phyloP scores from a whole-genome alignment of 345 rosid species.

The Tarenaya hassleriana region DNA sequence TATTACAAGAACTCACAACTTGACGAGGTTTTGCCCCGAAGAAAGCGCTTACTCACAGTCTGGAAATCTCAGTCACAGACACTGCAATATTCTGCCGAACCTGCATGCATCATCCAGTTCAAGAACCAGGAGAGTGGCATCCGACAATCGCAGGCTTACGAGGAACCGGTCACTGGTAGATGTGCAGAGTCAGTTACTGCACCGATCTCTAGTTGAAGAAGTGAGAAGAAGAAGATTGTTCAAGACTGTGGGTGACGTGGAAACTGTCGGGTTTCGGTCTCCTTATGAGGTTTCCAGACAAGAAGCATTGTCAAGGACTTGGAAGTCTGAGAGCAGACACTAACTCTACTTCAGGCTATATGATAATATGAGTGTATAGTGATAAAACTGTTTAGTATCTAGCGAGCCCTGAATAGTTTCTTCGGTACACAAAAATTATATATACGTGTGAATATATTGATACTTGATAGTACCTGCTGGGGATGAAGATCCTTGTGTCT shows the following conservation, averaged over 20 bases:
- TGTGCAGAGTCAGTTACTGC: conserved; percentile 50
- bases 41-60: conserved; percentile 28
- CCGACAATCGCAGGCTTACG: conserved; percentile 33
- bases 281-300: conserved; percentile 40
- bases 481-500: no score
- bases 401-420: no score
- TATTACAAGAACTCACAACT: conserved; percentile 27
- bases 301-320: conserved; percentile 8
- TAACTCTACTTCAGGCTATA: no score
- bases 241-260: conserved; percentile 73
- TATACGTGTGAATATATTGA: no score
- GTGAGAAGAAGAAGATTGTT: conserved; percentile 47
- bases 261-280: conserved; percentile 58
- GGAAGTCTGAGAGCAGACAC: conserved; percentile 25
- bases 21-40: conserved; percentile 50
- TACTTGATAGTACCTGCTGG: no score
- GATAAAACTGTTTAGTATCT: no score
- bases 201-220: conserved; percentile 56
- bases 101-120: conserved; percentile 36
- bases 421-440: no score
- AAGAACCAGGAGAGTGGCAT: conserved; percentile 23
- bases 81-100: conserved; percentile 31
- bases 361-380: no score
- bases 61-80: conserved; percentile 21
- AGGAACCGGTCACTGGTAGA: conserved; percentile 68